phyloP scores from a whole-genome alignment of 2,329 filamentous ascomycete genomes.

The Cercospora zeae-maydis region DNA sequence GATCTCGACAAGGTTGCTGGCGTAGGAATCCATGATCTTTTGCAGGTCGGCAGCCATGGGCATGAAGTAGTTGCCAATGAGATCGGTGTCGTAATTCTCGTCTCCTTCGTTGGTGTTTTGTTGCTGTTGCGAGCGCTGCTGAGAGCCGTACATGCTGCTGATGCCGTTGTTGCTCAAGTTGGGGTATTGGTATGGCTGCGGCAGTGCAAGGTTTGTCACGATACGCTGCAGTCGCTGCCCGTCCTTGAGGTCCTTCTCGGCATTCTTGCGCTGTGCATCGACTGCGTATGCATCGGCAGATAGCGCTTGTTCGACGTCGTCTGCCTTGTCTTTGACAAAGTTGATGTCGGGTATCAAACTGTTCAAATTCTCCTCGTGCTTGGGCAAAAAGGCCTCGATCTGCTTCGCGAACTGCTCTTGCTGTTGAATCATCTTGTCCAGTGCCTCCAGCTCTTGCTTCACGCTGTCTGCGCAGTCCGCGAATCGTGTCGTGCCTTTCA shows the following conservation, averaged over 20 bases:
- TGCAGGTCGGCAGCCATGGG: slow-evolving; percentile 41
- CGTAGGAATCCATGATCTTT: slow-evolving; percentile 41
- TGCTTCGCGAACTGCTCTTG: slow-evolving; percentile 75
- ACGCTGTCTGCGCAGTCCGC: slow-evolving; percentile 81
- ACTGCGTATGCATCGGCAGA: slow-evolving; percentile 62
- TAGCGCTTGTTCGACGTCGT: slow-evolving; percentile 60
- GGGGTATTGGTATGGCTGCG: slow-evolving; percentile 57
- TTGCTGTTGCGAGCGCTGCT: slow-evolving; percentile 22
- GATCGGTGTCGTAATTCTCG: slow-evolving; percentile 42
- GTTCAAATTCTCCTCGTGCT: slow-evolving; percentile 60
- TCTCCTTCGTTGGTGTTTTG: slow-evolving; percentile 15
- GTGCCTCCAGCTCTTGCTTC: slow-evolving; percentile 70
- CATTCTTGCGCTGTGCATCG: slow-evolving; percentile 53
- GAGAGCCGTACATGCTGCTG: slow-evolving; percentile 19
- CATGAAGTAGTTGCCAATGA: slow-evolving; percentile 47
- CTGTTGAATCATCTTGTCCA: slow-evolving; percentile 75
- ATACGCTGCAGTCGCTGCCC: slow-evolving; percentile 69
- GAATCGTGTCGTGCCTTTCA: slow-evolving; percentile 85
- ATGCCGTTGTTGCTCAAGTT: slow-evolving; percentile 26
- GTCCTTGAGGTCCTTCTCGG: slow-evolving; percentile 65
- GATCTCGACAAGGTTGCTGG: slow-evolving; percentile 46
- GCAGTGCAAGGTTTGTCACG: slow-evolving; percentile 70
- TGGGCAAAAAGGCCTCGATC: slow-evolving; percentile 63
- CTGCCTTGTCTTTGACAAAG: slow-evolving; percentile 58
- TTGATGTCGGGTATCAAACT: slow-evolving; percentile 64